These are phyloP conservation scores for Strobilomyces dryophilus DNA, from an alignment of 768 basidiomycete species.

Conservation along the genomic window DNA sequence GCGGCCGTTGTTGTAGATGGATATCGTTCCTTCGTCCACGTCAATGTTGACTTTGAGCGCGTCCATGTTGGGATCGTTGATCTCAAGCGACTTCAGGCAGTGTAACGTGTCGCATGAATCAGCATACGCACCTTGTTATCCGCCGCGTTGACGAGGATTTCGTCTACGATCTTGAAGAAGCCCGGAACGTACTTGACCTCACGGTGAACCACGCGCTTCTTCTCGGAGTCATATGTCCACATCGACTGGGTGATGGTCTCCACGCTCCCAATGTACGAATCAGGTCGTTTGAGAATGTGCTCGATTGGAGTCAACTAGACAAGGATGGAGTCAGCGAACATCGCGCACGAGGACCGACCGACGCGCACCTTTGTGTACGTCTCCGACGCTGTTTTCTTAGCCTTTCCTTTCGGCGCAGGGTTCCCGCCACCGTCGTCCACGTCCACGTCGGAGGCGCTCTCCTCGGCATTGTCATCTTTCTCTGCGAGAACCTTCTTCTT, in stretches of 20 bases:
- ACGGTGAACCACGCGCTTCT: constrained; percentile 77
- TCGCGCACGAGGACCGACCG: background rate
- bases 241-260: constrained; percentile 82
- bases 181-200: constrained; percentile 93
- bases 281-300: constrained; percentile 88
- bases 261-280: constrained; percentile 95
- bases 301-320: constrained; percentile 87
- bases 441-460: constrained; percentile 41
- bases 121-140: constrained; percentile 86
- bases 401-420: constrained; percentile 41
- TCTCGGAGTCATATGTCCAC: constrained; percentile 90
- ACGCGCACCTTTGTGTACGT: constrained; percentile 78
- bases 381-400: constrained; percentile 89
- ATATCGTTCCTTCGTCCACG: constrained; percentile 77
- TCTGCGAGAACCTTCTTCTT: constrained; percentile 73
- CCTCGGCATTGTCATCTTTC: constrained; percentile 59
- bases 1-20: constrained; percentile 91
- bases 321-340: background rate
- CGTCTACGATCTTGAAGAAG: constrained; percentile 99
- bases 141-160: constrained; percentile 98
- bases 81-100: constrained; percentile 42
- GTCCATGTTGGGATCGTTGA: constrained; percentile 91
- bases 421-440: constrained; percentile 36
- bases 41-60: constrained; percentile 86
- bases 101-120: background rate